Base-by-base conservation (phyloP, 495 filamentous ascomycete genomes). In the Penicillium paradoxum region DNA sequence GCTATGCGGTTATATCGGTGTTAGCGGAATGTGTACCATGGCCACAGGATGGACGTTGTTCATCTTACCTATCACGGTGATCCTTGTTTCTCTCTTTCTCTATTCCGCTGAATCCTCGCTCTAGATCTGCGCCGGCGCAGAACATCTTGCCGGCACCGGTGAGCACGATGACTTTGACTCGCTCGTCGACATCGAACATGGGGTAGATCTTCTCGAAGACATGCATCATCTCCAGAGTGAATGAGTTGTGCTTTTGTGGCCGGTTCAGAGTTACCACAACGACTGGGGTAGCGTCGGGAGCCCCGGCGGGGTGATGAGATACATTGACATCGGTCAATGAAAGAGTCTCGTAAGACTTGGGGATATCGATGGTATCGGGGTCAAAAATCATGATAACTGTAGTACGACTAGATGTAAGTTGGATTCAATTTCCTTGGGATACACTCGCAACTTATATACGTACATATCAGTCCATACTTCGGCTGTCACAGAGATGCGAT, bases 121-220 rank as follows among this genome's bases (percentile, higher is more conserved):
- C 45, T 10, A 83, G 65, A 64, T 83, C 81, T 18, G 77, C 77
- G 33, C 81, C 80, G 0, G 79, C 77, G 57, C 79, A 83, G 66
- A 82, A 83, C 53, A 79, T 77, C 37, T 62, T 65, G 8, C 79
- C 79, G 36, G 60, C 45, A 25, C 79, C 78, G 6, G 80, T 81
- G 2, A 83, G 57, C 6, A 82, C 72, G 33, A 82, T 65, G 41
- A 66, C 71, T 48, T 77, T 78, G n/a, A 83, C 77, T 13, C 74
- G 68, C 2, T 70, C 63, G 55, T 79, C 74, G 32, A 73, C 45
- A 40, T 47, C 76, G 50, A 83, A 72, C 29, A 74, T 59, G 34
- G 64, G 42, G 65, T 79, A 82, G 30, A 73, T 69, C 11, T 61
- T 52, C 45, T 76, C 74, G 19, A 84, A 67, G 50, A 75, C 74